A percentile compares a stretch with the other conserved stretches of the same genome.
Conservation (phyloP, 176 grass and related monocot species). For the Aegilops tauschii region DNA sequence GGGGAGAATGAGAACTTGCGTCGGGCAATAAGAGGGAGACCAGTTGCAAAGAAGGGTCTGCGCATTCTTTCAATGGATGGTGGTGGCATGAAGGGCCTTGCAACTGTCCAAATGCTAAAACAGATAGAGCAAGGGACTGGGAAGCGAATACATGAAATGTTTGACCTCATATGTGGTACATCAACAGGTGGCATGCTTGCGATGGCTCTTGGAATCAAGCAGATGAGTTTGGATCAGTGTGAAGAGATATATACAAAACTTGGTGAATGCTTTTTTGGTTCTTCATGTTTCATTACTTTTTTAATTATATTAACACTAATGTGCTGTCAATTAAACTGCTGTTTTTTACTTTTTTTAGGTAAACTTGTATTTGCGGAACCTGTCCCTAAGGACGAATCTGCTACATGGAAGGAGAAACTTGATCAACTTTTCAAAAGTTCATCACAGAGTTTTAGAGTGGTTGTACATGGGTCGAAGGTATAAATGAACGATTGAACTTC, state of each 20-base stretch:
- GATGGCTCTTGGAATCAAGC: slow-evolving; percentile 95
- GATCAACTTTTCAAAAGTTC: slow-evolving; percentile 99
- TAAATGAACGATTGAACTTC: slow-evolving; percentile 13
- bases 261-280: slow-evolving; percentile 51
- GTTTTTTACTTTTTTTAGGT: slow-evolving; percentile 43
- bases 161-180: slow-evolving; percentile 98
- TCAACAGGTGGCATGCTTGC: slow-evolving; percentile 99
- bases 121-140: slow-evolving; percentile 98
- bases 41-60: slow-evolving; percentile 82
- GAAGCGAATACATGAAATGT: slow-evolving; percentile 93
- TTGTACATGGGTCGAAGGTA: slow-evolving; percentile 99
- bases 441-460: slow-evolving; percentile 95
- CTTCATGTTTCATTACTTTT: slow-evolving; percentile 21
- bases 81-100: slow-evolving; percentile 99
- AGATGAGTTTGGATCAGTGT: slow-evolving; percentile 89
- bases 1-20: slow-evolving; percentile 96
- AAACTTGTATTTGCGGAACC: slow-evolving; percentile 98
- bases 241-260: slow-evolving; percentile 99
- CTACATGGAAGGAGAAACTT: slow-evolving; percentile 89
- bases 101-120: slow-evolving; percentile 97
- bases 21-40: slow-evolving; percentile 79
- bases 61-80: slow-evolving; percentile 97
- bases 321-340: slow-evolving; percentile 33
- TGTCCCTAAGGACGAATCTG: slow-evolving; percentile 90
- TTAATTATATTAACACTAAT: background rate